These are phyloP conservation scores for Arthrobotrys sphaeroides DNA, from an alignment of 2,329 filamentous ascomycete species.

Conservation along the genomic window DNA sequence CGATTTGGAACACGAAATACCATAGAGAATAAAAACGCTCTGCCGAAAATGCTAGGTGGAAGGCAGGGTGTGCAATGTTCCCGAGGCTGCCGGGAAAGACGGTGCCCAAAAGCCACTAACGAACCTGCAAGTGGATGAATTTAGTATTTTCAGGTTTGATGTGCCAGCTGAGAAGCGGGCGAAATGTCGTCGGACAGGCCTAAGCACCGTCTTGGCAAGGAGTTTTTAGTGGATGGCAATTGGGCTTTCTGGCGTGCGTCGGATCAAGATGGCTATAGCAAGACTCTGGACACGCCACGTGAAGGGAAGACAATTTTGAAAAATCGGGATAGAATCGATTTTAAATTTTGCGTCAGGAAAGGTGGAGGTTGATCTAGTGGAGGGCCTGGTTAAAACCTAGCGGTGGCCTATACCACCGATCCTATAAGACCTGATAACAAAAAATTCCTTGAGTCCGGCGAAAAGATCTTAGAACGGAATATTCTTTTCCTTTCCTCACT, in stretches of 20 bases:
- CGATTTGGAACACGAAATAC: conserved; percentile 2
- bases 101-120: conserved; percentile 24
- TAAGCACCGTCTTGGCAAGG: conserved; percentile 43
- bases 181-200: not conserved
- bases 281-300: conserved; percentile 19
- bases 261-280: conserved; percentile 24
- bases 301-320: conserved; percentile 13
- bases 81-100: conserved; percentile 31
- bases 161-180: conserved; percentile 16
- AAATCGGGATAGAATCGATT: conserved; percentile 23
- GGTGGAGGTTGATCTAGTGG: conserved; percentile 3
- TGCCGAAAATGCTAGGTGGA: conserved; percentile 36
- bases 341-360: not conserved
- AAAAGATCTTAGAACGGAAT: not conserved
- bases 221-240: not conserved
- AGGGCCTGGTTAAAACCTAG: conserved; percentile 15
- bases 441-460: not conserved
- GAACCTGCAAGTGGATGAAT: conserved; percentile 8
- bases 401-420: not conserved
- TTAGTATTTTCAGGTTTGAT: conserved; percentile 11
- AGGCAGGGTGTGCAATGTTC: conserved; percentile 14
- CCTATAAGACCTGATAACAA: not conserved
- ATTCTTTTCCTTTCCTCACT: too few species aligned
- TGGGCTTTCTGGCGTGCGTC: conserved; percentile 17
- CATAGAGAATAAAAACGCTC: not conserved